phyloP scores from a whole-genome alignment of 228 moss, liverwort and hornwort species.

The Sphagnum magellanicum region DNA sequence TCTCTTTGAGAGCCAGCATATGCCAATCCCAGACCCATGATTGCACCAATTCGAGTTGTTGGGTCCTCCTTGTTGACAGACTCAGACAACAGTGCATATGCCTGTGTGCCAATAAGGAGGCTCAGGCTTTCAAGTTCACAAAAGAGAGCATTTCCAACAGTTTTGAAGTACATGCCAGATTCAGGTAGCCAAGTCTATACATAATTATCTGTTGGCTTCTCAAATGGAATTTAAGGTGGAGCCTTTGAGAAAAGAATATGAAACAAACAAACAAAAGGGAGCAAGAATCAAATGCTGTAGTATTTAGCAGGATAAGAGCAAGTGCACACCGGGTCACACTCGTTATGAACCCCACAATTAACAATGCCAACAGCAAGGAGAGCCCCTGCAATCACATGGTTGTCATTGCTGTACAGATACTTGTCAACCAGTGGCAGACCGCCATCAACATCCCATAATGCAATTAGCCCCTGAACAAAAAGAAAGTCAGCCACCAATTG shows the following conservation, averaged over 20 bases:
- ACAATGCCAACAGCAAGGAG: slow-evolving; percentile 92
- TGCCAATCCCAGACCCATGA: slow-evolving; percentile 96
- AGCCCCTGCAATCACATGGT: slow-evolving; percentile 89
- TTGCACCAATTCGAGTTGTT: slow-evolving; percentile 85
- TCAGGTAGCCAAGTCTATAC: too few relatives aligned
- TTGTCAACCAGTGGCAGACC: slow-evolving; percentile 86
- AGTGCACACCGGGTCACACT: slow-evolving; percentile 79
- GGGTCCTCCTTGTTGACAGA: slow-evolving; percentile 81
- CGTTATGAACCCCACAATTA: slow-evolving; percentile 88
- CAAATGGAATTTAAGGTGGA: too few relatives aligned
- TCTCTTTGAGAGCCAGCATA: slow-evolving; percentile 97
- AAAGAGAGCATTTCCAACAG: too few relatives aligned
- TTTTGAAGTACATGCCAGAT: too few relatives aligned
- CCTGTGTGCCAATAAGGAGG: slow-evolving; percentile 27
- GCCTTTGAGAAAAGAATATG: background rate
- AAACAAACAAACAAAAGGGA: background rate
- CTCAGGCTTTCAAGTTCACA: too few relatives aligned
- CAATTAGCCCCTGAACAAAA: slow-evolving; percentile 78
- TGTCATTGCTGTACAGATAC: slow-evolving; percentile 90
- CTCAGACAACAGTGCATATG: slow-evolving; percentile 84
- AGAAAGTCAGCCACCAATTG: slow-evolving; percentile 1
- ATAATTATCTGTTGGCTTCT: too few relatives aligned
- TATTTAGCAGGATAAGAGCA: background rate
- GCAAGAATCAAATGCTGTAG: background rate
- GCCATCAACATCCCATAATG: slow-evolving; percentile 95